A percentile compares a stretch with the other conserved stretches of the same genome.
These are phyloP conservation scores for Eustoma russellianum DNA, from an alignment of 257 asterid genomes.

Conservation along the genomic window DNA sequence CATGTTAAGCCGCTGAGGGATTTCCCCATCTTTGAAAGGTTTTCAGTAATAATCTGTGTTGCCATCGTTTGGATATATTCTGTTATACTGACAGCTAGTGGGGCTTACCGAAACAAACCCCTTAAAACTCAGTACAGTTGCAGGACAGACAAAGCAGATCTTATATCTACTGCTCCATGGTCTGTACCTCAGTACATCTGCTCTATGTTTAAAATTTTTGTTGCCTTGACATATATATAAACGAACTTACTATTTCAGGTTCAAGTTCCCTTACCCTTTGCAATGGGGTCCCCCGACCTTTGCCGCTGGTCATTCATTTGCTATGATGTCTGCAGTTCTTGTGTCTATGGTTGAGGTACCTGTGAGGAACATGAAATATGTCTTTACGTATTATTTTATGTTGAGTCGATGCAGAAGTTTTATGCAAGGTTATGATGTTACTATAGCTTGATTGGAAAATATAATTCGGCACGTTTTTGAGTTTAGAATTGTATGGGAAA, in stretches of 20 bases:
- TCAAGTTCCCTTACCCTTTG: slow-evolving; percentile 89
- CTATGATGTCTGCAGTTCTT: slow-evolving; percentile 98
- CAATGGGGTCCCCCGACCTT: slow-evolving; percentile 99
- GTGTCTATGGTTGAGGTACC: slow-evolving; percentile 98
- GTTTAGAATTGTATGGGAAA: no score
- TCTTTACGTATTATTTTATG: no score
- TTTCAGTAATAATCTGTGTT: slow-evolving; percentile 71
- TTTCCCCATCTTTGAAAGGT: slow-evolving; percentile 87
- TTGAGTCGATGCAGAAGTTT: no score
- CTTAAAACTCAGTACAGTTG: slow-evolving; percentile 59
- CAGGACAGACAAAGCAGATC: slow-evolving; percentile 76
- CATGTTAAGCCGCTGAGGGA: slow-evolving; percentile 77
- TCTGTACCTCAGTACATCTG: slow-evolving; percentile 17
- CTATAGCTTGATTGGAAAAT: no score
- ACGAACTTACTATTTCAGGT: slow-evolving; percentile 38
- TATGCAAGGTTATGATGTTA: no score
- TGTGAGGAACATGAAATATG: no score
- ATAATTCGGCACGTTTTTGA: no score
- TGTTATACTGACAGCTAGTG: slow-evolving; percentile 75
- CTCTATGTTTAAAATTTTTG: background rate
- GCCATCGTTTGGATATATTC: slow-evolving; percentile 78
- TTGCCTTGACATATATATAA: slow-evolving; percentile 2
- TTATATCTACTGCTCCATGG: slow-evolving; percentile 95
- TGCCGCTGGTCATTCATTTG: slow-evolving; percentile 79
- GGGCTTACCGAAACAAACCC: slow-evolving; percentile 67